phyloP scores from a whole-genome alignment of 495 filamentous ascomycete species.

The Xylaria flabelliformis region DNA sequence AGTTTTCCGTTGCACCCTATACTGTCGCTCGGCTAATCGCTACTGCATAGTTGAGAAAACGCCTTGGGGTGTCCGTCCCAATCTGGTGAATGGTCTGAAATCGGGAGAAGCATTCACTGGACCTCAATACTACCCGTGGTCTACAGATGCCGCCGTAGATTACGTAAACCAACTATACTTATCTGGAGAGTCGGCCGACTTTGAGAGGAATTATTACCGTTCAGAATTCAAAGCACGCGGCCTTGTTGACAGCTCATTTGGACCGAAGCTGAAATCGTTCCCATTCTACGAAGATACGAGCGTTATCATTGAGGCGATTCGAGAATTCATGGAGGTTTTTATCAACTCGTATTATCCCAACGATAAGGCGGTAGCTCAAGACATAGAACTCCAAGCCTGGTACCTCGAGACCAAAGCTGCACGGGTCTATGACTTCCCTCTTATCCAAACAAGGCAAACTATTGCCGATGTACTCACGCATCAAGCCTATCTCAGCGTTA shows the following conservation, averaged over 20 bases:
- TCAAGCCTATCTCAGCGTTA: conserved; percentile 38
- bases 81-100: neutral
- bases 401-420: conserved; percentile 14
- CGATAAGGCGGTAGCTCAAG: conserved; percentile 27
- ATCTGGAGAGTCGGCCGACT: conserved; percentile 29
- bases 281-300: conserved; percentile 46
- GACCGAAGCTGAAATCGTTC: conserved; percentile 41
- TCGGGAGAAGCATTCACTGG: neutral
- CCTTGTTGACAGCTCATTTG: conserved; percentile 38
- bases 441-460: conserved; percentile 25
- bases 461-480: conserved; percentile 45
- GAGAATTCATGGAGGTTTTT: conserved; percentile 38
- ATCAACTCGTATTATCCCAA: conserved; percentile 43
- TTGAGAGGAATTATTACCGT: conserved; percentile 45
- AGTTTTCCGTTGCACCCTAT: neutral
- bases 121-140: conserved; percentile 13
- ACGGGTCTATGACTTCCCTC: conserved; percentile 37
- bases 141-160: neutral
- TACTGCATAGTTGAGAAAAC: conserved; percentile 15
- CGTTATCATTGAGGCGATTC: conserved; percentile 34
- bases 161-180: neutral
- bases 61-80: conserved; percentile 9
- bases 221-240: conserved; percentile 38
- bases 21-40: conserved; percentile 1
- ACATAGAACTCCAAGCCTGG: conserved; percentile 46